These are phyloP conservation scores for Leccinum variabile DNA, from an alignment of 1,284 basidiomycete species.

Conservation along the genomic window DNA sequence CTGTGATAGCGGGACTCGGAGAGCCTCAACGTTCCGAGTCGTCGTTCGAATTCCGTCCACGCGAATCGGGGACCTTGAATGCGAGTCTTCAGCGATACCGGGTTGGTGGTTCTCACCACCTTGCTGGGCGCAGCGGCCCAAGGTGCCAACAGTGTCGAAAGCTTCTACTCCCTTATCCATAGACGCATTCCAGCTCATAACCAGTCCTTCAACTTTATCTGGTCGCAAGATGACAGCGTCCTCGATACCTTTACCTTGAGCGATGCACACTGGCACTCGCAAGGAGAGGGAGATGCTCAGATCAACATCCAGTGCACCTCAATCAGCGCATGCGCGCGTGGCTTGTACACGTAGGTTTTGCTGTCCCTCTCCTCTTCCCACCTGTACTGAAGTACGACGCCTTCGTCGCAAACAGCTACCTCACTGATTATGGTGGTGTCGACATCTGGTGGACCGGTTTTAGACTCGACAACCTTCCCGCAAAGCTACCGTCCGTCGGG, in stretches of 20 bases:
- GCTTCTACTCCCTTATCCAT: conserved; percentile 26
- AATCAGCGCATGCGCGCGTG: conserved; percentile 21
- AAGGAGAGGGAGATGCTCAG: neutral
- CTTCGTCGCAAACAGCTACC: conserved; percentile 31
- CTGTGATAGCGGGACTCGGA: neutral
- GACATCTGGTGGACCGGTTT: conserved; percentile 49
- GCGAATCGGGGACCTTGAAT: neutral
- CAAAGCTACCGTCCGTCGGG: conserved; percentile 35
- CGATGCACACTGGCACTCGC: conserved; percentile 11
- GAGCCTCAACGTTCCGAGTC: neutral
- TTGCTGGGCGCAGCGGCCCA: neutral
- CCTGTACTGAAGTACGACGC: neutral
- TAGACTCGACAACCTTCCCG: conserved; percentile 35
- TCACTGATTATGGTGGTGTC: conserved; percentile 38
- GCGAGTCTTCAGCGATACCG: neutral
- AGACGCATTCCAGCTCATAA: conserved; percentile 29
- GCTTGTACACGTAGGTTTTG: neutral
- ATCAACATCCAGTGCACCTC: neutral
- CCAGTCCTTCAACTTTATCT: conserved; percentile 23
- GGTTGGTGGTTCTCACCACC: neutral
- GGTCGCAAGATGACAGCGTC: conserved; percentile 8
- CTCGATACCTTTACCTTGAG: conserved; percentile 30
- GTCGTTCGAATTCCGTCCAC: neutral
- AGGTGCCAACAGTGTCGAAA: neutral
- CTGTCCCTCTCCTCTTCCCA: neutral